Base-by-base conservation (phyloP, 2,329 filamentous ascomycete genomes). In the Fusarium sp. region DNA sequence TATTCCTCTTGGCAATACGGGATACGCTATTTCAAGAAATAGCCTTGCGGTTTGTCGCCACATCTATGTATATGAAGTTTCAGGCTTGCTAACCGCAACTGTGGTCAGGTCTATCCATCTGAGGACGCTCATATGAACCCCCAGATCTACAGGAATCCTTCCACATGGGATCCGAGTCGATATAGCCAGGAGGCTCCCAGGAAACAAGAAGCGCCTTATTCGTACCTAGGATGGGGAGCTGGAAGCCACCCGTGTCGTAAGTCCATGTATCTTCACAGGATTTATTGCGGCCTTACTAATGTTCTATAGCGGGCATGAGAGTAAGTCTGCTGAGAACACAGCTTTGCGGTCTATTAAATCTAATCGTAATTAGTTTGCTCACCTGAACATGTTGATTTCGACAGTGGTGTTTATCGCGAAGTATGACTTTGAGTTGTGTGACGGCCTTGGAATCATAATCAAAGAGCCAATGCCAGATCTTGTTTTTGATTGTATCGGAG, bases 191-290 rank as follows among this genome's bases (percentile, higher is more conserved):
- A 31, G 7, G 33, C 11, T 20, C 13, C 44, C 7, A 39, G 50
- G 28, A 52, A 39, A 10, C 6, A 8, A n/a, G 11, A 50, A n/a
- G 14, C n/a, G 15, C 44, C 58, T 2, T 45, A 61, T 17, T n/a
- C 58, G 13, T 61, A 44, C 15, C 18, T 61, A 4, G 58, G 38
- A 7, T 62, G 58, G 51, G 51, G 58, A 6, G 55, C 52, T 18
- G 40, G 58, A 22, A 62, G 44, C 15, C 58, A 62, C 38, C n/a
- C 39, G 10, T 61, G 58, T 20, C 44, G 58, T 61, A 45, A 56
- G 58, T 61, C 18, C 26, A 28, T 28, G 3, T 28, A 28, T 18
- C 9, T 43, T 18, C 9, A 7, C 38, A 34, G 33, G 33, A 33
- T 14, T 28, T 28, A 28, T 28, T 28, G 26, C 26, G 9, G 9